Evolutionary conservation across 2,329 filamentous ascomycete genomes (phyloP).

Genomic region (Aspergillus fijiensis): DNA sequence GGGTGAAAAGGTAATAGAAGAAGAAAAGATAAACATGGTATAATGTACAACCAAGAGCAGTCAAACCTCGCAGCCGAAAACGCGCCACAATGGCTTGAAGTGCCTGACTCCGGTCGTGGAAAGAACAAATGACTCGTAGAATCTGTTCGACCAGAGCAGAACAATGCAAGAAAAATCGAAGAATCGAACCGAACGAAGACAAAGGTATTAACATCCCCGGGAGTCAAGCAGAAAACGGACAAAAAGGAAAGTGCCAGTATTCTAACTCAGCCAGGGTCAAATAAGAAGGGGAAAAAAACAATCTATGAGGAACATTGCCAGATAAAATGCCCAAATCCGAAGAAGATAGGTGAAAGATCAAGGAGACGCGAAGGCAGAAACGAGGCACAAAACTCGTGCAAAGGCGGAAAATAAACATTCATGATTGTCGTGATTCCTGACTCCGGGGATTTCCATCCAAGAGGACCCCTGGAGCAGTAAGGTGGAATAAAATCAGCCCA

Average conservation of each 20-base stretch:
- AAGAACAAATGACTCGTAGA: constrained; percentile 17
- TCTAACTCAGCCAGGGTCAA: constrained; percentile 31
- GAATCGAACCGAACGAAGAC: constrained; percentile 23
- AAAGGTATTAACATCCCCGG: constrained; percentile 32
- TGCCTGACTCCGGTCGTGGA: constrained; percentile 10
- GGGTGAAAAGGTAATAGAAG: constrained; percentile 17
- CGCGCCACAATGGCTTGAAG: neutral
- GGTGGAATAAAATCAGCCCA: constrained; percentile 19
- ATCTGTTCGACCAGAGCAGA: constrained; percentile 26
- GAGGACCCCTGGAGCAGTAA: constrained; percentile 19
- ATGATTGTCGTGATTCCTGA: constrained; percentile 39
- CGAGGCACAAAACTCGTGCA: constrained; percentile 12
- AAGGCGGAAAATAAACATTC: constrained; percentile 37
- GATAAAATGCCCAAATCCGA: constrained; percentile 37
- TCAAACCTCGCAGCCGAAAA: constrained; percentile 8
- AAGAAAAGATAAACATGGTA: constrained; percentile 2
- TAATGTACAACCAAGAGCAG: constrained; percentile 11
- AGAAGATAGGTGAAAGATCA: constrained; percentile 27
- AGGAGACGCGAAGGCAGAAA: constrained; percentile 30
- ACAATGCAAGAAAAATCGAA: constrained; percentile 26
- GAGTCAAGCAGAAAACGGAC: constrained; percentile 17
- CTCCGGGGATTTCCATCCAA: constrained; percentile 16
- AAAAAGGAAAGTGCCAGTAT: constrained; percentile 28
- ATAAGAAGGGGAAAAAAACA: constrained; percentile 21
- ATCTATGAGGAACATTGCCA: constrained; percentile 41